phyloP scores from a whole-genome alignment of 768 basidiomycete genomes.

The Pleurotus tuoliensis region DNA sequence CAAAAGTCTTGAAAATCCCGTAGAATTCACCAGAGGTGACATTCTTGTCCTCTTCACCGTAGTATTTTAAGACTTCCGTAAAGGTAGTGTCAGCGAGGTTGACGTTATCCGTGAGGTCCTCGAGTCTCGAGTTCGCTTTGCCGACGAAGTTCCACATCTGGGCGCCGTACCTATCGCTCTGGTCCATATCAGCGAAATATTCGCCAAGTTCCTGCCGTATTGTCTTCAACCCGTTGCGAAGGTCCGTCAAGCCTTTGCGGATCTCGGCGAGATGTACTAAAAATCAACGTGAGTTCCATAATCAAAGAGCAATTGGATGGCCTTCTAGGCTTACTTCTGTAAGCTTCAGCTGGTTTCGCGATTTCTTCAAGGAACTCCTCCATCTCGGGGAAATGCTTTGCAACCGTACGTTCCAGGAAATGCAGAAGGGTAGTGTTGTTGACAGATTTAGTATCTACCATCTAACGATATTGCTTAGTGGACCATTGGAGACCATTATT shows the following conservation, averaged over 20 bases:
- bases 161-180: conserved; percentile 74
- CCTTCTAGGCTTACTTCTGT: conserved; percentile 60
- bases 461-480: conserved; percentile 34
- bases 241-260: conserved; percentile 66
- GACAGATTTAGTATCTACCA: conserved; percentile 96
- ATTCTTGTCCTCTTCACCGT: conserved; percentile 88
- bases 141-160: conserved; percentile 92
- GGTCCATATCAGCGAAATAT: conserved; percentile 70
- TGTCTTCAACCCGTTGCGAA: conserved; percentile 71
- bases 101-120: conserved; percentile 84
- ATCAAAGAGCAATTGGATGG: neutral
- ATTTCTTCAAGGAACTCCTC: conserved; percentile 88
- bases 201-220: conserved; percentile 80
- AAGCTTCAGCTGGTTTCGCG: conserved; percentile 85
- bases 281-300: conserved; percentile 13
- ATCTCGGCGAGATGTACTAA: conserved; percentile 85
- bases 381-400: conserved; percentile 84
- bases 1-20: conserved; percentile 94
- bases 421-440: conserved; percentile 93
- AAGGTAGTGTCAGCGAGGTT: conserved; percentile 82
- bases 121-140: conserved; percentile 69
- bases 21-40: conserved; percentile 91
- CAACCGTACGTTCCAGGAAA: conserved; percentile 86
- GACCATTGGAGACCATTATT: neutral
- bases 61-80: conserved; percentile 83